Base-by-base conservation (phyloP, 2,329 filamentous ascomycete genomes). In the Pyrenophora teres region DNA sequence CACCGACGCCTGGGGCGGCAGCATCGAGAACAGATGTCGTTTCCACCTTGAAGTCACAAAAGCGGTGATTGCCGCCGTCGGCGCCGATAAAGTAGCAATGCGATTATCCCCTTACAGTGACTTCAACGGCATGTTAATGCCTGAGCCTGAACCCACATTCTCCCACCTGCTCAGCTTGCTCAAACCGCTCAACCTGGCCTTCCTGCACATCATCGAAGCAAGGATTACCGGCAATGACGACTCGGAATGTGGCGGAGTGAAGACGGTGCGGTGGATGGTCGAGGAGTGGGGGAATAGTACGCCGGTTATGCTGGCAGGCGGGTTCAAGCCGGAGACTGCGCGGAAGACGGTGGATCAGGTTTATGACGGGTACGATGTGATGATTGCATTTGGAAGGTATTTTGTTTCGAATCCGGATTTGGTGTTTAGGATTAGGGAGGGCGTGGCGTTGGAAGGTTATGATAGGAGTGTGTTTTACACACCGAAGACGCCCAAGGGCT, bases 81-180 rank as follows among this genome's bases (percentile, higher is more conserved):
- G 85, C 0, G 66, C 79, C 0, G 78, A 85, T 1, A 79, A 2
- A 83, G 77, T 56, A 0, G 85, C 77, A 0, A 78, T 87, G 21
- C 80, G 86, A 1, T 69, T 89, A 2, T 82, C 78, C 5, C 87
- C 86, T 0, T 88, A 80, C 73, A 81, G 78, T 44, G 73, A 74
- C 0, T 88, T 84, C 72, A 83, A 88, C 52, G 80, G 79, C 25
- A 86, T 89, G 85, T 70, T 76, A 31, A 87, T 87, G 83, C 60
- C 70, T 0, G 77, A 89, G 42, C 84, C 58, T 4, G 46, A 50
- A 27, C 49, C 49, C 18, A 52, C 49, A 5, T 52, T 52, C 49
- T 25, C 23, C 10, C 27, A 52, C 40, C 31, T 52, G 6, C 30
- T 40, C 0, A 39, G 32, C 13, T 21, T 23, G 12, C 15, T 48